Evolutionary conservation across 2,329 filamentous ascomycete species (phyloP).

Genomic region (Colletotrichum sp.): DNA sequence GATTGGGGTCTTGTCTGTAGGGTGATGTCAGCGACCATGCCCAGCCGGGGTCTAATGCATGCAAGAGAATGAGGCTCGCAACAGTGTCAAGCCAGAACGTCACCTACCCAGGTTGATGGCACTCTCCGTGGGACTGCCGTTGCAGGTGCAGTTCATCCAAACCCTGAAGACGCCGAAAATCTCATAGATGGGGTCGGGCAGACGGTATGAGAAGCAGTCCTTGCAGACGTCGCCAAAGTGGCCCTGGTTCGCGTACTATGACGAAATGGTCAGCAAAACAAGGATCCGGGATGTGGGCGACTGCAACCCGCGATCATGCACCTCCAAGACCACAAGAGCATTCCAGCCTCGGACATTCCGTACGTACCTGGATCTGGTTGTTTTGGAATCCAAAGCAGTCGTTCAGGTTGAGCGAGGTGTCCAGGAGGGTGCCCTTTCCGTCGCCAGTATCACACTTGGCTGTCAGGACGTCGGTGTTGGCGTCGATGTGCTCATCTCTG

Average conservation of each 20-base stretch:
- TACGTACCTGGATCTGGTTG: slow-evolving; percentile 5
- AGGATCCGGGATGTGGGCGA: neutral
- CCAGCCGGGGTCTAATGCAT: neutral
- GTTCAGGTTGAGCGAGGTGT: slow-evolving; percentile 11
- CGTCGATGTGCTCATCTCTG: slow-evolving; percentile 8
- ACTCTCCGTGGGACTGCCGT: neutral
- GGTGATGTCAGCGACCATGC: neutral
- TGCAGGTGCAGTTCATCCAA: slow-evolving; percentile 16
- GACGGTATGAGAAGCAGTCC: slow-evolving; percentile 18
- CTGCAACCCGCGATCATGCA: neutral
- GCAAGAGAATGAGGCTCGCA: neutral
- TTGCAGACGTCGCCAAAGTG: slow-evolving; percentile 29
- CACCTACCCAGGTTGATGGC: slow-evolving; percentile 8
- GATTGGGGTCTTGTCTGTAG: neutral
- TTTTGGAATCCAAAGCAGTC: neutral
- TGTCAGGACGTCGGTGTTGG: slow-evolving; percentile 1
- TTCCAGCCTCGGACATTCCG: slow-evolving; percentile 16
- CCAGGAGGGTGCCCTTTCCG: slow-evolving; percentile 1
- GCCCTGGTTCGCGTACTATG: slow-evolving; percentile 9
- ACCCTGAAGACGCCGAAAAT: slow-evolving; percentile 1
- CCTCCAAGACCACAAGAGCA: neutral
- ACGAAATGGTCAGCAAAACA: neutral
- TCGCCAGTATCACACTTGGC: slow-evolving; percentile 13
- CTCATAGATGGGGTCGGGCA: slow-evolving; percentile 3
- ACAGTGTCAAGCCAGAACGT: neutral